Base-by-base conservation (phyloP, 345 rosid species). In the Sisymbrium altissimum region DNA sequence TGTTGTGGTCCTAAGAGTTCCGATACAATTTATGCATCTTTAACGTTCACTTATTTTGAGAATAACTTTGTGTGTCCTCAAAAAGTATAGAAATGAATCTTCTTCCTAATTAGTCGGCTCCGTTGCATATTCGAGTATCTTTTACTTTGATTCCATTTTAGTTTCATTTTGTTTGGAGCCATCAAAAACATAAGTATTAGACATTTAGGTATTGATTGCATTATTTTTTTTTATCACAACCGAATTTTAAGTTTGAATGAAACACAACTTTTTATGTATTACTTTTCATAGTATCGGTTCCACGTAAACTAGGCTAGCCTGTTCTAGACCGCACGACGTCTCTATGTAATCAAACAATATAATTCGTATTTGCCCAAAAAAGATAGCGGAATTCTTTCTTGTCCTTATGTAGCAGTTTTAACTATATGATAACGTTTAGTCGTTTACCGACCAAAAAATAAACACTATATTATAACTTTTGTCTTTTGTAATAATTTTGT, bases 21-120 rank as follows among this genome's bases (percentile, higher is more conserved):
- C 15, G 14, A 45, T 17, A 57, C 17, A 36, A 40, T 12, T 36
- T 38, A 40, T 67, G 71, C 30, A 5, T 58, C 18, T 9, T 4
- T 68, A n/a, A 68, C 35, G 48, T 66, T 75, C 73, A 75, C 68
- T 75, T 67, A 27, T 65, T 64, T 73, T 15, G 23, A 38, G 32
- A 46, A 65, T 65, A 11, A 13, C 19, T 27, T 65, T 46, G 73
- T 36, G 59, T 73, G 71, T 35, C 71, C 21, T 65, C 77, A 65
- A 73, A 53, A 64, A 15, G 57, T 73, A 46, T 45, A 54, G 6
- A 13, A 74, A 45, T 66, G 39, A 43, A 43, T 72, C 64, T 73
- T 64, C 15, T 54, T 4, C 15, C 4, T 43, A 7, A 53, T 53
- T 41, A 10, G 55, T 72, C 39, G 21, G 12, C n/a, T 27, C 49